These are phyloP conservation scores for Ustilago cynodontis DNA, from an alignment of 1,284 basidiomycete genomes.

Conservation along the genomic window DNA sequence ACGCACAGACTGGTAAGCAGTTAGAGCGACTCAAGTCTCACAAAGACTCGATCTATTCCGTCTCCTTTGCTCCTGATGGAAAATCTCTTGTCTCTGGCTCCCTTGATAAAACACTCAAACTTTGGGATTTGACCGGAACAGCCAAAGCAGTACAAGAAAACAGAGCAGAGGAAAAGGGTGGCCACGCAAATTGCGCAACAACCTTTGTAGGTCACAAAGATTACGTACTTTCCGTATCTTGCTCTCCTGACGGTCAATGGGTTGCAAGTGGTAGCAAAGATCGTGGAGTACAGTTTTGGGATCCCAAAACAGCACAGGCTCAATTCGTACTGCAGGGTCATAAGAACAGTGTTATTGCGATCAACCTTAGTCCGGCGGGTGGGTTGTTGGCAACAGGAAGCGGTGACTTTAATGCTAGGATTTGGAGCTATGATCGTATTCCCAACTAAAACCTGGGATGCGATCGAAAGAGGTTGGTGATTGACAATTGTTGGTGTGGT, in stretches of 20 bases:
- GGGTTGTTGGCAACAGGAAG: conserved; percentile 85
- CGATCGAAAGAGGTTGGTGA: no score
- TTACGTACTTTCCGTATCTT: conserved; percentile 82
- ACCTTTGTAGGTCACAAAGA: conserved; percentile 89
- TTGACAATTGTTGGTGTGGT: no score
- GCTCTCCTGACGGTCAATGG: conserved; percentile 86
- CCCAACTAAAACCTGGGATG: conserved; percentile 25
- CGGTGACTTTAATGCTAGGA: conserved; percentile 79
- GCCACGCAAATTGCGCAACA: conserved; percentile 77
- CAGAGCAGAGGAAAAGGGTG: conserved; percentile 59
- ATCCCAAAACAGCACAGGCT: conserved; percentile 79
- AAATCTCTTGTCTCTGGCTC: conserved; percentile 82
- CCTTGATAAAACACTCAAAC: conserved; percentile 86
- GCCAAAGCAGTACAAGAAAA: conserved; percentile 60
- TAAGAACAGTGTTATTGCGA: conserved; percentile 90
- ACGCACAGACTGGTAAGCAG: conserved; percentile 79
- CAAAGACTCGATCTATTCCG: conserved; percentile 84
- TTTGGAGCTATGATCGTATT: conserved; percentile 65
- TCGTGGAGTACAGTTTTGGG: conserved; percentile 82
- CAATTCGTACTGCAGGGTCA: conserved; percentile 90
- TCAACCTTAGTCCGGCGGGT: conserved; percentile 81
- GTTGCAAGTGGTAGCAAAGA: conserved; percentile 92
- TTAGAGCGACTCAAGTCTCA: conserved; percentile 84
- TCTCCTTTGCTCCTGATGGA: conserved; percentile 88
- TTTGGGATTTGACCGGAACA: conserved; percentile 82